These are phyloP conservation scores for Cystobasidium ongulense DNA, from an alignment of 768 basidiomycete species.

Conservation along the genomic window DNA sequence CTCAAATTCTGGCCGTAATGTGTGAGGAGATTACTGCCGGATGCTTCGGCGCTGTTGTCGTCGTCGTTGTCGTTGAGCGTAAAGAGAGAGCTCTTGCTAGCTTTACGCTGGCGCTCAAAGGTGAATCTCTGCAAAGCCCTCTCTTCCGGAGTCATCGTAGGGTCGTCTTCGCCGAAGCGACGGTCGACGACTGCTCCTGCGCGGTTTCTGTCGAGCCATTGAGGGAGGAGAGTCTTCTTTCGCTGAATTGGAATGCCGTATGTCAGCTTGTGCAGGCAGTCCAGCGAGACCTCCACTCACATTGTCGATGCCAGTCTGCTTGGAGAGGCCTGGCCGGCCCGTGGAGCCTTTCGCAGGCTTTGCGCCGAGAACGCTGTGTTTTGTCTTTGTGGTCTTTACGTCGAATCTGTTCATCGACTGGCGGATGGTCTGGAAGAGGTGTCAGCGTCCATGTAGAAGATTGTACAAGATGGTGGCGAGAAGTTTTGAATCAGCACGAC, in stretches of 20 bases:
- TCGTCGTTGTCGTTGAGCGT: conserved; percentile 71
- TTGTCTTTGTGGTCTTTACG: conserved; percentile 22
- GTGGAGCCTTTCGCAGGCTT: conserved; percentile 15
- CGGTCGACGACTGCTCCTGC: conserved; percentile 61
- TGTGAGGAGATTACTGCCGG: conserved; percentile 50
- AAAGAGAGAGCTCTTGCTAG: conserved; percentile 67
- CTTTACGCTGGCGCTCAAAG: conserved; percentile 64
- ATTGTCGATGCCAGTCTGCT: conserved; percentile 26
- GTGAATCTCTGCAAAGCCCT: conserved; percentile 96
- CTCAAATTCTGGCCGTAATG: conserved; percentile 85
- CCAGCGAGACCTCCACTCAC: neutral
- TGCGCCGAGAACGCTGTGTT: conserved; percentile 11
- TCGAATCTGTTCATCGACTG: conserved; percentile 23
- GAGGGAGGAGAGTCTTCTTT: conserved; percentile 69
- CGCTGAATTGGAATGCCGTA: conserved; percentile 9
- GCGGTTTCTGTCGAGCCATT: conserved; percentile 63
- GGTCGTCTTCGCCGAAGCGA: conserved; percentile 91
- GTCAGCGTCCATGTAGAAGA: neutral
- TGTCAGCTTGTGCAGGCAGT: too few relatives aligned
- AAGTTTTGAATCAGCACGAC: neutral
- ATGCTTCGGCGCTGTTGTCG: conserved; percentile 39
- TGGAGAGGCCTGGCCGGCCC: conserved; percentile 19
- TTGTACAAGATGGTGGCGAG: neutral
- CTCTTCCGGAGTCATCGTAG: conserved; percentile 85
- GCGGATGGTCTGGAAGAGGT: neutral